Conservation (phyloP, 768 basidiomycete species). For the Lactarius hatsudake region DNA sequence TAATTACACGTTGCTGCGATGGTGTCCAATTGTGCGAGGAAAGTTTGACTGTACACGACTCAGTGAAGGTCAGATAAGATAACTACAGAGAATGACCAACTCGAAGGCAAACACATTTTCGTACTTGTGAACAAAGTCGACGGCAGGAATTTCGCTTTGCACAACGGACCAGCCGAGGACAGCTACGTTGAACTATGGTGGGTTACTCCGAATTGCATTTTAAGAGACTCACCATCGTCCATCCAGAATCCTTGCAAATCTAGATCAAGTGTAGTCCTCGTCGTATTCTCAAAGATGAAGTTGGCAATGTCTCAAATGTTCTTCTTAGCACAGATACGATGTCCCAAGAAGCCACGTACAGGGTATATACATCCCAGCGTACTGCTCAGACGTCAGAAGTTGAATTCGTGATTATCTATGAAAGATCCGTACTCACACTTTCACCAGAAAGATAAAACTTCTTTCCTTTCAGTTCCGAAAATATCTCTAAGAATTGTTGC, state of each 20-base stretch:
- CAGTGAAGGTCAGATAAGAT: not conserved
- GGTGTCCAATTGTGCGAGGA: slow-evolving; percentile 55
- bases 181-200: slow-evolving; percentile 37
- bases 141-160: slow-evolving; percentile 73
- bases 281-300: slow-evolving; percentile 62
- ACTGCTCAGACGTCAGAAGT: slow-evolving; percentile 40
- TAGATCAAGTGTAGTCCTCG: slow-evolving; percentile 43
- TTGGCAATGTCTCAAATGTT: slow-evolving; percentile 61
- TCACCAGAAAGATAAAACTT: slow-evolving; percentile 70
- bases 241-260: slow-evolving; percentile 71
- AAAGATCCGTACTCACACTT: slow-evolving; percentile 50
- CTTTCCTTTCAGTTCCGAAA: slow-evolving; percentile 69
- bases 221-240: slow-evolving; percentile 53
- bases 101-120: slow-evolving; percentile 69
- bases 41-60: slow-evolving; percentile 48
- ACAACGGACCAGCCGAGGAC: slow-evolving; percentile 57
- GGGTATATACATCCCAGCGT: slow-evolving; percentile 68
- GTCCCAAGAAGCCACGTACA: slow-evolving; percentile 43
- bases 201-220: not conserved
- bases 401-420: not conserved
- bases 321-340: not conserved
- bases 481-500: slow-evolving; percentile 73
- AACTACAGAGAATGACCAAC: slow-evolving; percentile 38
- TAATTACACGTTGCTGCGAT: slow-evolving; percentile 58
- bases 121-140: slow-evolving; percentile 72